Conservation (phyloP, 2,329 filamentous ascomycete species). For the Stemphylium lycopersici region DNA sequence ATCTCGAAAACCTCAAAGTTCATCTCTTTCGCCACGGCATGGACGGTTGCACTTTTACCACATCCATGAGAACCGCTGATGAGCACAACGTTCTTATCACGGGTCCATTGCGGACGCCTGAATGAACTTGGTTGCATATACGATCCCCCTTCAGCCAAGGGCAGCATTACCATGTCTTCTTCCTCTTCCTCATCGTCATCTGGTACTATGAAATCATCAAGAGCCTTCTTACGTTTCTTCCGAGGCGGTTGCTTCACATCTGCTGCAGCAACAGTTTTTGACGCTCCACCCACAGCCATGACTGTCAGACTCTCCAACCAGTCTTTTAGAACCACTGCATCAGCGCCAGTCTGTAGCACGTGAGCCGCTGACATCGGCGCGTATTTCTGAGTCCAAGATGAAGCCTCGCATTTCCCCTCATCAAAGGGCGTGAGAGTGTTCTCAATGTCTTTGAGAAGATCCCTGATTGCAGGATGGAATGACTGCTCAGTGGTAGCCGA, state of each 20-base stretch:
- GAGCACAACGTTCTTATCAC: constrained; percentile 74
- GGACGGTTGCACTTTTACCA: constrained; percentile 91
- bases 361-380: constrained; percentile 71
- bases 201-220: constrained; percentile 46
- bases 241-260: constrained; percentile 37
- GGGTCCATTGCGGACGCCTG: constrained; percentile 42
- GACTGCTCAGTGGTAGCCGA: background rate
- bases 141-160: constrained; percentile 68
- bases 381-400: constrained; percentile 85
- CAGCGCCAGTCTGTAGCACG: constrained; percentile 75
- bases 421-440: constrained; percentile 79
- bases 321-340: constrained; percentile 73
- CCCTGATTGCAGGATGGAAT: constrained; percentile 64
- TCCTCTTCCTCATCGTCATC: constrained; percentile 43
- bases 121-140: constrained; percentile 43
- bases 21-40: constrained; percentile 89
- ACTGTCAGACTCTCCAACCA: constrained; percentile 83
- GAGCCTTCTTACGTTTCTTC: constrained; percentile 69
- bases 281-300: constrained; percentile 70
- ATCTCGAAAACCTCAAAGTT: constrained; percentile 96
- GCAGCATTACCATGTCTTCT: constrained; percentile 66
- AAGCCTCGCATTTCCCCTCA: constrained; percentile 72
- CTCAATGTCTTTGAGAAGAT: constrained; percentile 66
- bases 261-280: constrained; percentile 22
- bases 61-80: constrained; percentile 88